A percentile compares a stretch with the other conserved stretches of the same genome.
Conservation (phyloP, 2,329 filamentous ascomycete species). For the Pyricularia grisea region DNA sequence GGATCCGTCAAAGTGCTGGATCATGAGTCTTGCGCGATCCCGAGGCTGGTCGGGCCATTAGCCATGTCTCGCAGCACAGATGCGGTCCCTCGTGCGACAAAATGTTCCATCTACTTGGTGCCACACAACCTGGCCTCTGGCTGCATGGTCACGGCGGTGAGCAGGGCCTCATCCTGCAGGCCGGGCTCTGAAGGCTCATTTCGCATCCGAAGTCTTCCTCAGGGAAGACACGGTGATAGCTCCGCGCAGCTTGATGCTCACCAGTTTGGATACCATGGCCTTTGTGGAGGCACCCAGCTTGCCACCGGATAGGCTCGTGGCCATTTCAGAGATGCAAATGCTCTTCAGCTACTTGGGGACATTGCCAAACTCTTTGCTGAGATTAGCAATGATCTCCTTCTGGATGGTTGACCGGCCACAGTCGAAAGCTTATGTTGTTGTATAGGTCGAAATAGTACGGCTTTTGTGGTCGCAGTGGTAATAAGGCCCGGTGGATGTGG, state of each 20-base stretch:
- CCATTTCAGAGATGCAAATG: conserved; percentile 21
- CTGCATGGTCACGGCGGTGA: background rate
- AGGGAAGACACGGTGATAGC: background rate
- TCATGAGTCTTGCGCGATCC: no score
- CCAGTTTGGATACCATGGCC: background rate
- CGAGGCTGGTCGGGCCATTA: no score
- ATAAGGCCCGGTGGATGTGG: no score
- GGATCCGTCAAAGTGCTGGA: no score
- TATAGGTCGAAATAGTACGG: no score
- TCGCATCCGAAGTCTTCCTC: background rate
- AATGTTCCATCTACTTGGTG: background rate
- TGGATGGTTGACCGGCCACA: conserved; percentile 30
- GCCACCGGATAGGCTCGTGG: background rate
- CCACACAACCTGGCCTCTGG: background rate
- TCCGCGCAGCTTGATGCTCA: background rate
- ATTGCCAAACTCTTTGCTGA: conserved; percentile 27
- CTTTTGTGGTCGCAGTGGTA: no score
- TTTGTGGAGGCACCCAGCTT: background rate
- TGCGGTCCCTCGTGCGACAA: no score
- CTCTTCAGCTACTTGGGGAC: conserved; percentile 29
- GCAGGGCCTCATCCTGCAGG: background rate
- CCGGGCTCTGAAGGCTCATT: background rate
- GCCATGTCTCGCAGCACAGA: no score
- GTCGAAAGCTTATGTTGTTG: no score
- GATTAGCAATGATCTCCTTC: conserved; percentile 33